Evolutionary conservation across 2,329 filamentous ascomycete genomes (phyloP), one percentile per base, ranked within the genome.

Genomic region (Camptophora hylomeconis): DNA sequence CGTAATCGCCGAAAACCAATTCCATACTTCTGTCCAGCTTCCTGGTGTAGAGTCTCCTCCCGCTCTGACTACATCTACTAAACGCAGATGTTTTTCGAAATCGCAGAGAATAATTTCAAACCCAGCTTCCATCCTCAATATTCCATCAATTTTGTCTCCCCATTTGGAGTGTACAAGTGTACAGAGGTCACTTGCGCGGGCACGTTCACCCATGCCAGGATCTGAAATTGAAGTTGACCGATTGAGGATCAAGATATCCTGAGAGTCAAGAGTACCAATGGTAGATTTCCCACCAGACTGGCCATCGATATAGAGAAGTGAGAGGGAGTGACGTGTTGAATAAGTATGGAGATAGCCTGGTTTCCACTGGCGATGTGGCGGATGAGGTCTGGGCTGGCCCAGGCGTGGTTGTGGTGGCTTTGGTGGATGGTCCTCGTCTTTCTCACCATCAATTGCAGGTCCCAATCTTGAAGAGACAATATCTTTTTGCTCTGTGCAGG

Each of bases 41-140:
- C n/a, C n/a, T 12, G n/a, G 14, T 29, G 2, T 35, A 14, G 8
- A 24, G 20, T 15, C 21, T 26, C 7, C 11, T 11, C 30, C 34
- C 2, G 43, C 45, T 28, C 45, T 44, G 7, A 41, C 49, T 12
- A 58, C 52, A 5, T 48, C 43, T 5, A 53, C 38, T 5, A 53
- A 36, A 8, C 53, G 44, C 1, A 65, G 39, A 38, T 57, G 45
- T 8, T 53, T 45, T 18, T 49, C 50, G 37, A 82, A 81, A 30
- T 74, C 56, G 47, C 76, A 82, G 12, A 76, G 56, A 27, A 81
- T 75, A 30, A 79, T 60, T 49, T 82, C 77, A 39, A 80, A 80
- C 0, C 77, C 77, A 11, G 65, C 63, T 45, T 82, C 77, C 63
- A 75, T 75, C 7, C 76, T 65, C 2, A 81, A 50, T 13, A 80